These are phyloP conservation scores for Penicillium oxalicum DNA, from an alignment of 2,329 filamentous ascomycete species.

Conservation along the genomic window DNA sequence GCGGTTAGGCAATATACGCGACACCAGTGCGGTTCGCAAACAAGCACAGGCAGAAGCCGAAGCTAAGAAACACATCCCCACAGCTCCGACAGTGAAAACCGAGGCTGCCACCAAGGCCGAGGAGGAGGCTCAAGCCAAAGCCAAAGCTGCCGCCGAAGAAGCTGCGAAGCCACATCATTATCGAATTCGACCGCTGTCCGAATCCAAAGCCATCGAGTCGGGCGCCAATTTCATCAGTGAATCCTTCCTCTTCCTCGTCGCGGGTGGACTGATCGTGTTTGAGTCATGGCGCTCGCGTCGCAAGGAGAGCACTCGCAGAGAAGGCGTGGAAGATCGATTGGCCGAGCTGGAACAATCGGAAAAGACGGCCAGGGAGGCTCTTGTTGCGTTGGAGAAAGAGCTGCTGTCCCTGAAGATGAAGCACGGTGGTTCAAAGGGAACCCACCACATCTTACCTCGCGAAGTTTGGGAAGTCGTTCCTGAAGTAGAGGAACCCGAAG, in stretches of 20 bases:
- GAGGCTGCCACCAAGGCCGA: slow-evolving; percentile 55
- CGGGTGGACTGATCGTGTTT: slow-evolving; percentile 56
- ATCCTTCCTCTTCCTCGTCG: slow-evolving; percentile 60
- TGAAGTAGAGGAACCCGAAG: slow-evolving; percentile 8
- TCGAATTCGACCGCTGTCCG: slow-evolving; percentile 58
- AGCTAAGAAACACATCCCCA: slow-evolving; percentile 48
- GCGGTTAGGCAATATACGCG: slow-evolving; percentile 59
- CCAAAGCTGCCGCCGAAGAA: slow-evolving; percentile 40
- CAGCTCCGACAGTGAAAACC: slow-evolving; percentile 56
- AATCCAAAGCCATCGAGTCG: slow-evolving; percentile 62
- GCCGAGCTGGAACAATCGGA: slow-evolving; percentile 52
- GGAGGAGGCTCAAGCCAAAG: slow-evolving; percentile 43
- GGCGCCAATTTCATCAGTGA: slow-evolving; percentile 66
- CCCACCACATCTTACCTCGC: slow-evolving; percentile 34
- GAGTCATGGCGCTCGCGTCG: slow-evolving; percentile 56
- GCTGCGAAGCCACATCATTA: slow-evolving; percentile 46
- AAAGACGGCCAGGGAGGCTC: slow-evolving; percentile 33
- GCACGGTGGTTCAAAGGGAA: slow-evolving; percentile 26
- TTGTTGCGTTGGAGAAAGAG: slow-evolving; percentile 44
- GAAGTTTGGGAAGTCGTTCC: slow-evolving; percentile 34
- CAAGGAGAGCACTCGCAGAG: slow-evolving; percentile 55
- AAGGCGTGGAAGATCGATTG: slow-evolving; percentile 56
- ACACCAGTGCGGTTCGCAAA: slow-evolving; percentile 47
- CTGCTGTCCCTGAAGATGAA: slow-evolving; percentile 38
- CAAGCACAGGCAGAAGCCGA: slow-evolving; percentile 49